These are phyloP conservation scores for Emergomyces orientalis DNA, from an alignment of 2,329 filamentous ascomycete genomes.

Conservation along the genomic window DNA sequence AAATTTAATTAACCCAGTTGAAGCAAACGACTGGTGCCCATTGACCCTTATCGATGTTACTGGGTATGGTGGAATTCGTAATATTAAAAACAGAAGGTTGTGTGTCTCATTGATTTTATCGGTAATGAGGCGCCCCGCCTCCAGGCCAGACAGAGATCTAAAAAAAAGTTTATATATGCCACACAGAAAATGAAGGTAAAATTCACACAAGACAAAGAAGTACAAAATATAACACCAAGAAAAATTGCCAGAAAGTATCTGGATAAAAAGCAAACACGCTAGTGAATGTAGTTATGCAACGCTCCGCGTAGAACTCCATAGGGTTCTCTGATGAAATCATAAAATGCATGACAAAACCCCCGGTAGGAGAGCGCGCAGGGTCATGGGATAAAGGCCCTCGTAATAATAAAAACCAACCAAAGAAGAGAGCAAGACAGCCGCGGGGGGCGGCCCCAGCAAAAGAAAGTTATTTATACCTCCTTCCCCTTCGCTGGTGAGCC, in stretches of 20 bases:
- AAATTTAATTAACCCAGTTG: background rate
- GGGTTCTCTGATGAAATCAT: background rate
- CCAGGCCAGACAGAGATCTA: background rate
- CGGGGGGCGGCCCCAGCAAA: background rate
- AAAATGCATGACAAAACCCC: background rate
- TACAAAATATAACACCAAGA: too few relatives aligned
- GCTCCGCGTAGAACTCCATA: background rate
- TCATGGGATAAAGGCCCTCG: background rate
- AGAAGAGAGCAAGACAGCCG: background rate
- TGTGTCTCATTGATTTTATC: background rate
- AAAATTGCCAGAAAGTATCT: too few relatives aligned
- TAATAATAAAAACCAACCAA: background rate
- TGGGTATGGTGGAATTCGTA: background rate
- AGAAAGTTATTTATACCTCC: background rate
- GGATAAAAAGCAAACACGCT: background rate
- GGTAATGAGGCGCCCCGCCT: background rate
- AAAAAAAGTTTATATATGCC: too few relatives aligned
- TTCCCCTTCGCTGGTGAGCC: background rate
- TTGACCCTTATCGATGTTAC: background rate
- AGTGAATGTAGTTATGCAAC: background rate
- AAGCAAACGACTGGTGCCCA: background rate
- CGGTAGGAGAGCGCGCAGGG: background rate
- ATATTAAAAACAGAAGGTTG: background rate
- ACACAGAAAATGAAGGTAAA: background rate
- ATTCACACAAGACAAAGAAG: background rate